Percentiles rank a stretch among this genome's conserved stretches.
Conservation (phyloP, 148 eudicot species). For the Polygonum aviculare region DNA sequence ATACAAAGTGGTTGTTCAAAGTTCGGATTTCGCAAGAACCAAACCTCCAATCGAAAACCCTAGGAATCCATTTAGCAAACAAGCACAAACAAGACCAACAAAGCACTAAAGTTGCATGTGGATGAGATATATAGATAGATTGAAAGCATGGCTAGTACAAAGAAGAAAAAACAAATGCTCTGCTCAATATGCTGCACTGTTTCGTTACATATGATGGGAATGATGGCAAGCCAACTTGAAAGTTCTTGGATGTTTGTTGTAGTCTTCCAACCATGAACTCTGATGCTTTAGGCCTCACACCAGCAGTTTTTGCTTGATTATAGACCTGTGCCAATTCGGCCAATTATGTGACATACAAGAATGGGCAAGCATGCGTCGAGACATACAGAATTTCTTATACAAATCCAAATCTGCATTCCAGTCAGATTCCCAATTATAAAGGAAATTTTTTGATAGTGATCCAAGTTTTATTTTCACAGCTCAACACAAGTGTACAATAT, state of each 20-base stretch:
- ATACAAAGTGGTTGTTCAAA: not conserved
- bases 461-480: not conserved
- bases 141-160: not conserved
- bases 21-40: not conserved
- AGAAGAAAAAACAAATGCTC: conserved; percentile 48
- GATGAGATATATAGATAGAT: not conserved
- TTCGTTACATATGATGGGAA: conserved; percentile 26
- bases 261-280: conserved; percentile 30
- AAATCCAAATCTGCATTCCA: not conserved
- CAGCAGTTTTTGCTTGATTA: conserved; percentile 38
- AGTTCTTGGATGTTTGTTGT: conserved; percentile 45
- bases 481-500: not conserved
- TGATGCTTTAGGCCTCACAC: conserved; percentile 42
- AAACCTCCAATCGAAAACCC: not conserved
- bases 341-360: not conserved
- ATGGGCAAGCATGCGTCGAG: not conserved
- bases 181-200: conserved; percentile 32
- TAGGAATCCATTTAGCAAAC: not conserved
- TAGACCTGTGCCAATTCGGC: conserved; percentile 20
- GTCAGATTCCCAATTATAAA: not conserved
- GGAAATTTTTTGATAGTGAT: not conserved
- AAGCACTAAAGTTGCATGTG: not conserved
- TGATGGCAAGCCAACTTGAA: conserved; percentile 37
- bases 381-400: conserved; percentile 29
- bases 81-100: not conserved